Evolutionary conservation across 2,329 filamentous ascomycete species (phyloP).

Genomic region (Clonostachys chloroleuca): DNA sequence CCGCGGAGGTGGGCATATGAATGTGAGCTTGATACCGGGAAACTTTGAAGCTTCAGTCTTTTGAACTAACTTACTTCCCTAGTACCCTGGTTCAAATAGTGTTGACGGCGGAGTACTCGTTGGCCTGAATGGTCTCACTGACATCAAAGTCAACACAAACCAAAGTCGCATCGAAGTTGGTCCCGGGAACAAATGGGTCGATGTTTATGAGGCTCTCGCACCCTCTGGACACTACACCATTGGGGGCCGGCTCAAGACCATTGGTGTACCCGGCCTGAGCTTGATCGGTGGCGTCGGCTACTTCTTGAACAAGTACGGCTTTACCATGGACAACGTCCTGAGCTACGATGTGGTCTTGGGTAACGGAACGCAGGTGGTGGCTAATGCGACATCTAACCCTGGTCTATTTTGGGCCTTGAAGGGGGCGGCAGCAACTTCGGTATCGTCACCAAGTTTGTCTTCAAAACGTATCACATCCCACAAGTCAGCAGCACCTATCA

Average conservation of each 20-base stretch:
- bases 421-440: conserved; percentile 48
- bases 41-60: not conserved
- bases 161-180: conserved; percentile 19
- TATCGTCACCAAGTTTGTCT: conserved; percentile 32
- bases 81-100: not conserved
- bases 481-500: conserved; percentile 24
- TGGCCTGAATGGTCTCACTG: conserved; percentile 13
- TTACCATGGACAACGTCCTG: conserved; percentile 32
- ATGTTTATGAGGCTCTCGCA: conserved; percentile 14
- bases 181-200: conserved; percentile 36
- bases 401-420: conserved; percentile 44
- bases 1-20: conserved; percentile 6
- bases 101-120: conserved; percentile 7
- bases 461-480: conserved; percentile 17
- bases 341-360: conserved; percentile 38
- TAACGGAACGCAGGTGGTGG: conserved; percentile 17
- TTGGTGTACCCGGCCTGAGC: conserved; percentile 21
- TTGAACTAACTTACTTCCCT: conserved; percentile 1
- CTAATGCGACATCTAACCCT: conserved; percentile 14
- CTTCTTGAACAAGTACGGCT: conserved; percentile 7
- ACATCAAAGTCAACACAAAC: conserved; percentile 16
- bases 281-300: conserved; percentile 15
- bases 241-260: conserved; percentile 33
- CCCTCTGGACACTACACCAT: conserved; percentile 28
- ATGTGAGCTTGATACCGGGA: not conserved